Evolutionary conservation across 305 asterid species (phyloP).

Genomic region (Euphrasia arctica): DNA sequence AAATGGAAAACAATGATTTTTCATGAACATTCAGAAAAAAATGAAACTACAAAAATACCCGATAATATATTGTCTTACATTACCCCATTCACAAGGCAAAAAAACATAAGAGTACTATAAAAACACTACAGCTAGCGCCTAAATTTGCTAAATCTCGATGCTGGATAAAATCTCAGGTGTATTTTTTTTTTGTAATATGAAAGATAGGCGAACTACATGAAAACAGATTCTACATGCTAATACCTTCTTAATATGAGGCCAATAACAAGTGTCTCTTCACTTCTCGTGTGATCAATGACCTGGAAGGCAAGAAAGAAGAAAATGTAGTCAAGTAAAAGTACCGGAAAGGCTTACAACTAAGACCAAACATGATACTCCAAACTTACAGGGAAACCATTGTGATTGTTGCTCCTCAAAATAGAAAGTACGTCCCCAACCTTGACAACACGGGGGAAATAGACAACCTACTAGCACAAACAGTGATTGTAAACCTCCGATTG

Average conservation of each 20-base stretch:
- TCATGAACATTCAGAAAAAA: constrained; percentile 8
- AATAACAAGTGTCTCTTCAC: constrained; percentile 89
- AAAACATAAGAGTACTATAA: too few species aligned
- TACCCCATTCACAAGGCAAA: too few species aligned
- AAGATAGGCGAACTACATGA: not conserved
- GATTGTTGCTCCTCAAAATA: constrained; percentile 81
- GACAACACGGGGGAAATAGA: constrained; percentile 85
- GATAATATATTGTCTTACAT: too few species aligned
- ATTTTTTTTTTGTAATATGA: too few species aligned
- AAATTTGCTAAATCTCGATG: too few species aligned
- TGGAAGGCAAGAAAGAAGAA: constrained; percentile 30
- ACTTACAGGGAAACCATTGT: constrained; percentile 97
- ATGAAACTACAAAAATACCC: too few species aligned
- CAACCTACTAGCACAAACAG: constrained; percentile 51
- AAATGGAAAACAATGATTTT: constrained; percentile 21
- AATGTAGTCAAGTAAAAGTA: constrained; percentile 21
- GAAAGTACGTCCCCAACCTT: constrained; percentile 84
- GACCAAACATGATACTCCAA: constrained; percentile 22
- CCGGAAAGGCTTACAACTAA: constrained; percentile 20
- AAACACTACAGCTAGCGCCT: too few species aligned
- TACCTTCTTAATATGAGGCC: constrained; percentile 94
- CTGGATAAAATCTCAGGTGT: too few species aligned
- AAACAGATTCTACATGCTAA: constrained; percentile 9
- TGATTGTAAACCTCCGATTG: constrained; percentile 22
- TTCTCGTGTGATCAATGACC: constrained; percentile 91